phyloP scores from a whole-genome alignment of 148 eudicot species.

The Simmondsia chinensis region DNA sequence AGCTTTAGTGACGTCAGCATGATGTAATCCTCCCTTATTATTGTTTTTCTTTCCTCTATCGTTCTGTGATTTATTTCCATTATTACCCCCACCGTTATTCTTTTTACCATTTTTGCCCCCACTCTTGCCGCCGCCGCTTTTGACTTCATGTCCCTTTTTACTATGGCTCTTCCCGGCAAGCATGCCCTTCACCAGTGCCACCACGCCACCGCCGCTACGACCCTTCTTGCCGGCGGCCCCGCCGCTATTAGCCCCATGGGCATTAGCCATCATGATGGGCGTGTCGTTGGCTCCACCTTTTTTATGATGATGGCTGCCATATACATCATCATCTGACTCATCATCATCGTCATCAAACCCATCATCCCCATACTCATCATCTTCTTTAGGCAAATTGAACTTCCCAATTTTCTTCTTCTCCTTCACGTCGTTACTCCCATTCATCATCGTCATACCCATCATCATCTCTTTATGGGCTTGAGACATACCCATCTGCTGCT shows the following conservation, averaged over 20 bases:
- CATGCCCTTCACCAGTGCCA: conserved; percentile 16
- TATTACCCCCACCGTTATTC: conserved; percentile 15
- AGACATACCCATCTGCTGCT: no score
- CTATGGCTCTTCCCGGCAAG: conserved; percentile 22
- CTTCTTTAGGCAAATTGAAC: conserved; percentile 53
- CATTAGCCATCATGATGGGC: conserved; percentile 12
- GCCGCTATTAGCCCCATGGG: conserved; percentile 9
- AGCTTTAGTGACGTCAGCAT: conserved; percentile 11
- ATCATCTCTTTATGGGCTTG: no score
- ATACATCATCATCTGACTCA: conserved; percentile 30
- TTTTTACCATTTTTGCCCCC: conserved; percentile 24
- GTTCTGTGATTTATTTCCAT: conserved; percentile 11
- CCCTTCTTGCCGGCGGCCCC: conserved; percentile 10
- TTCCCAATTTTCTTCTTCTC: conserved; percentile 55
- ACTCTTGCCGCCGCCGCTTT: conserved; percentile 15
- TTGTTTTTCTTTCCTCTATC: conserved; percentile 10
- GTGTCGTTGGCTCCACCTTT: conserved; percentile 11
- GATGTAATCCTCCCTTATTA: conserved; percentile 25
- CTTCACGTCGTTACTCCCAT: no score
- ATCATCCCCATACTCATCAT: no score
- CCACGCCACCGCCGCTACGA: conserved; percentile 17
- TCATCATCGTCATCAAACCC: conserved; percentile 35
- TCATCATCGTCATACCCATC: no score
- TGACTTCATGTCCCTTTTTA: conserved; percentile 22
- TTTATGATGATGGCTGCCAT: conserved; percentile 25